Conservation (phyloP, 2,329 filamentous ascomycete genomes). For the Microsporum canis region DNA sequence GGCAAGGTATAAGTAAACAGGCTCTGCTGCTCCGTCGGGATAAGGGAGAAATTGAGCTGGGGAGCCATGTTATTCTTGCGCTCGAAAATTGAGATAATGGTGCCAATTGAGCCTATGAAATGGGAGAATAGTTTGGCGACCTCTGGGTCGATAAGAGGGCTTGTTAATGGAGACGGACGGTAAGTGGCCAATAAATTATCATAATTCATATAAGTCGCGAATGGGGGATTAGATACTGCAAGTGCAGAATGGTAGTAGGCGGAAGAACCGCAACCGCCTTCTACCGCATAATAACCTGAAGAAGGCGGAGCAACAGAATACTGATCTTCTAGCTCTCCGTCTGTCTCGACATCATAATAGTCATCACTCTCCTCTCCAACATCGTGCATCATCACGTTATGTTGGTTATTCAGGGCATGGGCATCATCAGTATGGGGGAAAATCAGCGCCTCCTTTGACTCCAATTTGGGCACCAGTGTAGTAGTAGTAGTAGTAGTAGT, state of each 20-base stretch:
- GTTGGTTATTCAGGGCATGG: not conserved
- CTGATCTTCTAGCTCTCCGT: conserved; percentile 43
- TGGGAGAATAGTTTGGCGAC: conserved; percentile 80
- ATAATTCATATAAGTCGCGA: conserved; percentile 38
- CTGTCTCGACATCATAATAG: conserved; percentile 50
- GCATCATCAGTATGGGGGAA: not conserved
- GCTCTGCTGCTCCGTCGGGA: conserved; percentile 49
- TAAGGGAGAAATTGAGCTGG: conserved; percentile 50
- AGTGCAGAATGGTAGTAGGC: conserved; percentile 22
- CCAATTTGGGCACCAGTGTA: conserved; percentile 2
- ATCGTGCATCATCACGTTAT: conserved; percentile 5
- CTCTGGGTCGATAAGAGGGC: conserved; percentile 67
- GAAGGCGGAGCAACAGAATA: not conserved
- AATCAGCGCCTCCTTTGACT: not conserved
- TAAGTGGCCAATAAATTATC: conserved; percentile 51
- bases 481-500: not conserved
- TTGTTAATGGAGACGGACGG: conserved; percentile 51
- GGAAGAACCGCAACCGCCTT: conserved; percentile 30
- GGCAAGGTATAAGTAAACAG: conserved; percentile 68
- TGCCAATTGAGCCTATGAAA: conserved; percentile 80
- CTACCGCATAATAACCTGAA: conserved; percentile 30
- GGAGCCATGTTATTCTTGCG: conserved; percentile 64
- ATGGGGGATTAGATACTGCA: conserved; percentile 21
- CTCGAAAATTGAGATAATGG: conserved; percentile 78
- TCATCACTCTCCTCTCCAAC: conserved; percentile 48